Conservation (phyloP, 129 eudicot genomes). For the Flaveria bidentis region DNA sequence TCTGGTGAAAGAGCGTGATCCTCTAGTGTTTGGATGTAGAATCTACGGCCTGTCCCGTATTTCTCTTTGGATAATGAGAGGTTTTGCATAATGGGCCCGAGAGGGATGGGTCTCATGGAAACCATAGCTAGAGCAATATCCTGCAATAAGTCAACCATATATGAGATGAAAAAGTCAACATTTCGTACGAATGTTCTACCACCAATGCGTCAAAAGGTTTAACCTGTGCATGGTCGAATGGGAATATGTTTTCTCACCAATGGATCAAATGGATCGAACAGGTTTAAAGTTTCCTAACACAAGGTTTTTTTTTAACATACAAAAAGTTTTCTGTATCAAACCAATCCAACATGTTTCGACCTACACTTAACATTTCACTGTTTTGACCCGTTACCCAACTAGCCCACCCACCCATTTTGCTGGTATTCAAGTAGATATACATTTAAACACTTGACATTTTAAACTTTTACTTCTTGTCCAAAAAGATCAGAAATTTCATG, state of each 20-base stretch:
- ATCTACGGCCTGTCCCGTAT: constrained; percentile 67
- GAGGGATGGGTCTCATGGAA: constrained; percentile 82
- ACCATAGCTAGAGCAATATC: constrained; percentile 96
- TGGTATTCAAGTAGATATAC: neutral
- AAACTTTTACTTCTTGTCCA: neutral
- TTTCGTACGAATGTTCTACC: neutral
- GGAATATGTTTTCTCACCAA: neutral
- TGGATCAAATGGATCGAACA: neutral
- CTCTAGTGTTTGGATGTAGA: constrained; percentile 82
- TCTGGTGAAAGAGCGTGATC: constrained; percentile 94
- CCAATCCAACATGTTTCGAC: neutral
- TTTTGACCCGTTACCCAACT: neutral
- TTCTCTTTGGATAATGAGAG: constrained; percentile 67
- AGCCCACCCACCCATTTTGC: neutral
- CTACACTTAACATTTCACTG: no score
- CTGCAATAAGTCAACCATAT: constrained; percentile 43
- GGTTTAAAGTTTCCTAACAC: neutral
- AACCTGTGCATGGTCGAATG: neutral
- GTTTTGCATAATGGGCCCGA: constrained; percentile 90
- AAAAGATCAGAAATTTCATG: neutral
- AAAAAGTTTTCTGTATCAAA: neutral
- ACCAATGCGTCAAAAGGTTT: neutral
- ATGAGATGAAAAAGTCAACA: neutral
- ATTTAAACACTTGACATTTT: neutral
- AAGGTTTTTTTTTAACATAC: no score